These are phyloP conservation scores for Articulospora tetracladia DNA, from an alignment of 495 filamentous ascomycete genomes.

Conservation along the genomic window DNA sequence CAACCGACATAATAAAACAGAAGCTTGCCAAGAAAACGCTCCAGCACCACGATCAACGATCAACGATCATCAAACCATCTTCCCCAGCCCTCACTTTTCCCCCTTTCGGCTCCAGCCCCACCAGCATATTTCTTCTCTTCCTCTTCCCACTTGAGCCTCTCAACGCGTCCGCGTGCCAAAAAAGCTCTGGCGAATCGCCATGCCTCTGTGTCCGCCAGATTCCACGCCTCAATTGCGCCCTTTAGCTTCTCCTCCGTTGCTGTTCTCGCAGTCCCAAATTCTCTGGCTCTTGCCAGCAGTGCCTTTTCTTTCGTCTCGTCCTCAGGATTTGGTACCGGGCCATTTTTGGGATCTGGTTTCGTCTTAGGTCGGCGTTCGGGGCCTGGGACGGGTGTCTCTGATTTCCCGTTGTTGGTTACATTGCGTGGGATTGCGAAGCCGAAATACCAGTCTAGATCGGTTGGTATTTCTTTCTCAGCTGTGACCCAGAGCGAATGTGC, in stretches of 20 bases:
- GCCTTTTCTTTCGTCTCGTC: slow-evolving; percentile 51
- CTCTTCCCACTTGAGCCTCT: slow-evolving; percentile 66
- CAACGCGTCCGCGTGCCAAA: slow-evolving; percentile 51
- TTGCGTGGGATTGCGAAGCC: slow-evolving; percentile 73
- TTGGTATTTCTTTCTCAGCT: slow-evolving; percentile 56
- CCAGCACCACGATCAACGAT: background rate
- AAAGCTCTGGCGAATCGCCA: slow-evolving; percentile 88
- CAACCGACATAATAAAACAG: background rate
- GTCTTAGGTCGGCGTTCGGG: slow-evolving; percentile 33
- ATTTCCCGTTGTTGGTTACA: slow-evolving; percentile 45
- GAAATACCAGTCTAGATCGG: slow-evolving; percentile 82
- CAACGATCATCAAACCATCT: slow-evolving; percentile 26
- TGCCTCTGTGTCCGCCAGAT: slow-evolving; percentile 84
- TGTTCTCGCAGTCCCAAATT: slow-evolving; percentile 43
- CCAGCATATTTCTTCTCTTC: slow-evolving; percentile 63
- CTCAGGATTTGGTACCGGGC: slow-evolving; percentile 44
- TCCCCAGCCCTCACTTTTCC: slow-evolving; percentile 27
- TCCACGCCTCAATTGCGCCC: slow-evolving; percentile 82
- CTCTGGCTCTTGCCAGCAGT: slow-evolving; percentile 58
- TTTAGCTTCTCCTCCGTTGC: slow-evolving; percentile 40
- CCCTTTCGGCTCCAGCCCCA: slow-evolving; percentile 40
- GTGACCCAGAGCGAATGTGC: slow-evolving; percentile 74
- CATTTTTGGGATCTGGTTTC: slow-evolving; percentile 37
- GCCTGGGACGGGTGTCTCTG: slow-evolving; percentile 40
- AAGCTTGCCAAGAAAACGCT: background rate